Percentiles rank a stretch among this genome's conserved stretches.
Evolutionary conservation across 1,139 yeast species (phyloP).

Genomic region (Debaryomyces udenii): DNA sequence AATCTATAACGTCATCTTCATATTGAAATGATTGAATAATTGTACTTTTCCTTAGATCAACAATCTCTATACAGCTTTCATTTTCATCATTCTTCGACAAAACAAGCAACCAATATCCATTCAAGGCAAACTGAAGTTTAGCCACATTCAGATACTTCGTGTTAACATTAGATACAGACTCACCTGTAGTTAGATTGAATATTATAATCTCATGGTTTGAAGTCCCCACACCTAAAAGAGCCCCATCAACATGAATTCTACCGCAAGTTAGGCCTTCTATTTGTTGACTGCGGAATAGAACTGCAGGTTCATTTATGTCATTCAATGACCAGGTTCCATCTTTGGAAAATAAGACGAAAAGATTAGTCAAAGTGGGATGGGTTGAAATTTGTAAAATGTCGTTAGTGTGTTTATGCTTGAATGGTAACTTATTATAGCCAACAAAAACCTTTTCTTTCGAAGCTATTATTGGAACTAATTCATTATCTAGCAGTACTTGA

Average conservation of each 20-base stretch:
- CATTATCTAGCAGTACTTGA: constrained; percentile 16
- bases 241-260: constrained; percentile 69
- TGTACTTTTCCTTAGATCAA: constrained; percentile 57
- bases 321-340: constrained; percentile 33
- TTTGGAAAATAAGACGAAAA: constrained; percentile 31
- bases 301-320: constrained; percentile 18
- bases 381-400: constrained; percentile 26
- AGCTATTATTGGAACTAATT: constrained; percentile 23
- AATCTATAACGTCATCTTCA: constrained; percentile 22
- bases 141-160: constrained; percentile 30
- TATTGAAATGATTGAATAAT: constrained; percentile 31
- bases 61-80: constrained; percentile 42
- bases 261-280: constrained; percentile 28
- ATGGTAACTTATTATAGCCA: constrained; percentile 15
- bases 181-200: constrained; percentile 45
- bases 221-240: constrained; percentile 54
- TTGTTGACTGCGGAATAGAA: constrained; percentile 14
- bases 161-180: constrained; percentile 40
- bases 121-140: constrained; percentile 57
- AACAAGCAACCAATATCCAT: constrained; percentile 66
- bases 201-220: constrained; percentile 41
- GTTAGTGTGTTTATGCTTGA: constrained; percentile 8
- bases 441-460: constrained; percentile 21
- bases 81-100: constrained; percentile 19
- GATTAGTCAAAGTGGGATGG: constrained; percentile 37